Conservation (phyloP, 2,329 filamentous ascomycete genomes). For the Pezicula carpinea region DNA sequence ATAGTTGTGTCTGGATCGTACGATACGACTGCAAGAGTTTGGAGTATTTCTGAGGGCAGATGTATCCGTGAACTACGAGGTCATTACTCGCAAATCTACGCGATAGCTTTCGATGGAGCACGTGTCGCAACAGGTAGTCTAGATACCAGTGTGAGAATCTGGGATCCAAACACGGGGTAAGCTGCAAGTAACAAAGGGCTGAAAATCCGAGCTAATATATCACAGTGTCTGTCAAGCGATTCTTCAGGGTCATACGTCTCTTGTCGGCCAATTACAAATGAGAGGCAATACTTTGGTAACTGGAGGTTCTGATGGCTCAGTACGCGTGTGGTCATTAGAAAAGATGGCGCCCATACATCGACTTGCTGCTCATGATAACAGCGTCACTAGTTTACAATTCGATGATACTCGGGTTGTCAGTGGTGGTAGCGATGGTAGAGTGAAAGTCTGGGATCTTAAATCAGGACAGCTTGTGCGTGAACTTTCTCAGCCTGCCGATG, state of each 20-base stretch:
- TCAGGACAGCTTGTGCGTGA: constrained; percentile 88
- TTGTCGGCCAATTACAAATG: constrained; percentile 96
- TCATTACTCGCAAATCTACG: constrained; percentile 98
- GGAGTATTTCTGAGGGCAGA: constrained; percentile 94
- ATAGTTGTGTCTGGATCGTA: constrained; percentile 98
- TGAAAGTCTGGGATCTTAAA: constrained; percentile 97
- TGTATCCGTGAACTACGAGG: constrained; percentile 87
- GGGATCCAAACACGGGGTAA: constrained; percentile 86
- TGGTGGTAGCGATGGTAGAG: constrained; percentile 92
- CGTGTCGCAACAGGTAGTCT: constrained; percentile 92
- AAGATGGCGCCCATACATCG: constrained; percentile 90
- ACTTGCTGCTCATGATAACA: constrained; percentile 94
- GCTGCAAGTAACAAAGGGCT: constrained; percentile 32
- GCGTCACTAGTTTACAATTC: constrained; percentile 95
- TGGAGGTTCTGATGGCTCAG: constrained; percentile 91
- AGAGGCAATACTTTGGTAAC: constrained; percentile 92
- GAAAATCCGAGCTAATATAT: constrained; percentile 44
- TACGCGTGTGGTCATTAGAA: constrained; percentile 91
- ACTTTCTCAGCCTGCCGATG: constrained; percentile 84
- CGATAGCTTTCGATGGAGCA: constrained; percentile 92
- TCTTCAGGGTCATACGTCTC: constrained; percentile 91
- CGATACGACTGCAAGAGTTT: constrained; percentile 93
- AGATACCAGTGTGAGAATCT: constrained; percentile 94
- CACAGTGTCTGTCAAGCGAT: constrained; percentile 63
- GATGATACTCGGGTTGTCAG: constrained; percentile 94